These are phyloP conservation scores for Claviceps sp. DNA, from an alignment of 2,329 filamentous ascomycete species.

Conservation along the genomic window DNA sequence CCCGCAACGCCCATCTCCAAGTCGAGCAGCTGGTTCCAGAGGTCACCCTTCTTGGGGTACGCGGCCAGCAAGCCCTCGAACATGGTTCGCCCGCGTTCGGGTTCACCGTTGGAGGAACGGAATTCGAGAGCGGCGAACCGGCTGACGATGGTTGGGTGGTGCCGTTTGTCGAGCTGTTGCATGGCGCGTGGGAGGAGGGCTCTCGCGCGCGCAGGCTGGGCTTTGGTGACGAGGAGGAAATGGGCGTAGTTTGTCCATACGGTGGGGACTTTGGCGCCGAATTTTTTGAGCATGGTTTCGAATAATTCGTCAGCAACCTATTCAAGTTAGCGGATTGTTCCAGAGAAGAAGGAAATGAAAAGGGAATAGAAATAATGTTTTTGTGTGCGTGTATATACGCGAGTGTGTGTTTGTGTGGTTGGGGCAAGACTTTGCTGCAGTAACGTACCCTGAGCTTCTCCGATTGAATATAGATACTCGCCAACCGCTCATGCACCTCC, in stretches of 20 bases:
- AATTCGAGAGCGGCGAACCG: constrained; percentile 92
- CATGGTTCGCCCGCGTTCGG: constrained; percentile 85
- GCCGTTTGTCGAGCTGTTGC: constrained; percentile 60
- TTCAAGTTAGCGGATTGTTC: background rate
- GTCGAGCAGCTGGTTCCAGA: constrained; percentile 88
- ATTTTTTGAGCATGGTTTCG: constrained; percentile 76
- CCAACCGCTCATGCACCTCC: constrained; percentile 77
- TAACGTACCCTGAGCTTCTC: constrained; percentile 63
- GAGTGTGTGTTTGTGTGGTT: background rate
- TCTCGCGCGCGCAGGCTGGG: constrained; percentile 59
- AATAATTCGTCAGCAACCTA: constrained; percentile 84
- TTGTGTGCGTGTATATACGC: background rate
- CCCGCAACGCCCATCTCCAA: constrained; percentile 56
- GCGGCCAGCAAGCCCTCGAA: constrained; percentile 78
- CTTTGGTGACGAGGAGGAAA: constrained; percentile 68
- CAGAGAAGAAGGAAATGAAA: background rate
- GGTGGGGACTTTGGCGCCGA: constrained; percentile 62
- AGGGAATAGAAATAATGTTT: background rate
- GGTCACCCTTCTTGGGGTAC: constrained; percentile 78
- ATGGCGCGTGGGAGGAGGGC: constrained; percentile 70
- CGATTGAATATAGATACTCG: constrained; percentile 90
- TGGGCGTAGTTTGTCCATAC: constrained; percentile 93
- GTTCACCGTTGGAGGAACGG: constrained; percentile 64
- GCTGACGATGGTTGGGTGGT: constrained; percentile 56
- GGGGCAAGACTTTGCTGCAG: constrained; percentile 12